Evolutionary conservation across 768 basidiomycete genomes (phyloP), one percentile per base, ranked within the genome.

Genomic region (Exidia glandulosa): DNA sequence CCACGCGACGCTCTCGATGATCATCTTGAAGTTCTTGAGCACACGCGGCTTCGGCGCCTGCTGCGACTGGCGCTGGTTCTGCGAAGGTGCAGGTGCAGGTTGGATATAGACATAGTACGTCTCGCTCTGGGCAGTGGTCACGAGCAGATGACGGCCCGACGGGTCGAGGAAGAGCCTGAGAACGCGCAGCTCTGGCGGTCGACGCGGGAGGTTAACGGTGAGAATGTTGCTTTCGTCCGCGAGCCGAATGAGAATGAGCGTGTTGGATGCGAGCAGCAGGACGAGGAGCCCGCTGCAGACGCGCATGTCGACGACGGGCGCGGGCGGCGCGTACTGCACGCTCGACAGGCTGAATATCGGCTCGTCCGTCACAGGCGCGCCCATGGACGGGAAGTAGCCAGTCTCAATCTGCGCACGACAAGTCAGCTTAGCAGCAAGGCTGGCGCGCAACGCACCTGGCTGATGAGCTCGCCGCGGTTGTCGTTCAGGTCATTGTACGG

Each of bases 1-100:
- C 95, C 95, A 98, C 0, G 90, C 90, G 41, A 98, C 77, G 63
- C 90, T 87, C 70, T 94, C 90, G 64, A 98, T 87, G 67, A 90
- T 79, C 77, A 91, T 85, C 70, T 90, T 87, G 72, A 94, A 87
- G 7, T 77, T 75, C 67, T 90, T 87, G 58, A 98, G 76, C 48
- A 80, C 86, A 48, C 83, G 81, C 0, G 91, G 87, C 66, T 93
- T 90, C 75, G 88, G 88, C 83, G 25, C 30, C 30, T 54, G 50
- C 50, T 54, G 50, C 25, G 25, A 54, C 50, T 29, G 14, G 14
- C 50, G 16, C 50, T 45, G 16, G 41, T 14, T 14, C 41, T 19
- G 41, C 19, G 25, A n/a, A n/a, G n/a, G n/a, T n/a, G 25, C 7
- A 27, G 50, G 4, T 27, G 50, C 12, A 14, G 50, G 50, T 9